Evolutionary conservation across 768 basidiomycete species (phyloP).

Genomic region (Boletellus ananas): DNA sequence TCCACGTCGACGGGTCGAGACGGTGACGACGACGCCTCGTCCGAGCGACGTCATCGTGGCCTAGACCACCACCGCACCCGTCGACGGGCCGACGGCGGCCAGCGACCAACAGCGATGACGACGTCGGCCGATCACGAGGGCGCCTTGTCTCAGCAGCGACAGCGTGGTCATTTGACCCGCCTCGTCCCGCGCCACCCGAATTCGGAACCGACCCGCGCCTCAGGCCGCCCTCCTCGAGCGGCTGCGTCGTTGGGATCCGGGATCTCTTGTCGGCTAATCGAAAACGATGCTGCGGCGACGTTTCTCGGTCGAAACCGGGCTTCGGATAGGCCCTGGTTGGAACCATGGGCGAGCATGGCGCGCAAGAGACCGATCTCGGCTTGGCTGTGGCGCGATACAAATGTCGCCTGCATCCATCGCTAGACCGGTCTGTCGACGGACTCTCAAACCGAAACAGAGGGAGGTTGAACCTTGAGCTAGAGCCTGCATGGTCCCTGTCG

Average conservation of each 20-base stretch:
- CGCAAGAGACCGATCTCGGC: slow-evolving; percentile 4
- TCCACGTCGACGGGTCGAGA: not conserved
- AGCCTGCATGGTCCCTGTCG: not conserved
- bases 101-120: not conserved
- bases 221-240: not conserved
- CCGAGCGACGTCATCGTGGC: not conserved
- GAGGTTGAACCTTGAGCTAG: slow-evolving; percentile 17
- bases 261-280: not conserved
- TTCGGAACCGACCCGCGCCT: not conserved
- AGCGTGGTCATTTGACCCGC: not conserved
- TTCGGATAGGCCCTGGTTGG: not conserved
- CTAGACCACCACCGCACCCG: no score
- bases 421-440: slow-evolving; percentile 11
- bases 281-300: not conserved
- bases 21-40: not conserved
- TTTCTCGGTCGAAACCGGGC: slow-evolving; percentile 1
- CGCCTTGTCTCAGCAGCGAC: not conserved
- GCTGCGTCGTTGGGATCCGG: not conserved
- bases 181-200: not conserved
- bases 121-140: not conserved
- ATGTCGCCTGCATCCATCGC: not conserved
- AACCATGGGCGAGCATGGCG: not conserved
- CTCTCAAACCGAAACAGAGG: slow-evolving; percentile 16
- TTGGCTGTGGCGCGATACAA: not conserved
- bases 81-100: not conserved